A percentile compares a stretch with the other conserved stretches of the same genome.
phyloP scores from a whole-genome alignment of 1,284 basidiomycete species.

The Cronartium quercuum region DNA sequence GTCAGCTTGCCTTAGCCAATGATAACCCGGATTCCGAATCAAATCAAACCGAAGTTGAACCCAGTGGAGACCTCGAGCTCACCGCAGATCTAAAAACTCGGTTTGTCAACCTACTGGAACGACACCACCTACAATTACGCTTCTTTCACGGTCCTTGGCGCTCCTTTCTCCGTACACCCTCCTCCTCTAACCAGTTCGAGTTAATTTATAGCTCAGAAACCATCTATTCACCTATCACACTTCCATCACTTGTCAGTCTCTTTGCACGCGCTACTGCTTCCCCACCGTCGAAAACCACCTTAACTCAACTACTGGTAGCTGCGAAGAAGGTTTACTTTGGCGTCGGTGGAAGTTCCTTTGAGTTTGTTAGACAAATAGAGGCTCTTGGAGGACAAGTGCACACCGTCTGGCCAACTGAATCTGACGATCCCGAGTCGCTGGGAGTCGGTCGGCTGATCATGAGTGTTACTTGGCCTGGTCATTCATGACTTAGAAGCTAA shows the following conservation, averaged over 20 bases:
- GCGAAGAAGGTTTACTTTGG: slow-evolving; percentile 94
- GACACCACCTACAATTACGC: slow-evolving; percentile 58
- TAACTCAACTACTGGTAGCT: slow-evolving; percentile 52
- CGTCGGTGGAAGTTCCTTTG: slow-evolving; percentile 78
- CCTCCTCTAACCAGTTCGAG: slow-evolving; percentile 60
- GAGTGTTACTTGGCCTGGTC: background rate
- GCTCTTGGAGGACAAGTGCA: slow-evolving; percentile 43
- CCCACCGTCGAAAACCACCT: slow-evolving; percentile 25
- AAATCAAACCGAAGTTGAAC: slow-evolving; percentile 26
- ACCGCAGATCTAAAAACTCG: slow-evolving; percentile 51
- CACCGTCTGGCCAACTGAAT: background rate
- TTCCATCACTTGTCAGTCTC: slow-evolving; percentile 61
- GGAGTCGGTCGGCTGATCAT: background rate
- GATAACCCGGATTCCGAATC: slow-evolving; percentile 19
- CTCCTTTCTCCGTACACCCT: slow-evolving; percentile 40
- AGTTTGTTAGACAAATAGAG: slow-evolving; percentile 62
- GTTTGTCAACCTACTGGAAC: background rate
- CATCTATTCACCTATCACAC: slow-evolving; percentile 69
- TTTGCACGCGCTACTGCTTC: slow-evolving; percentile 43
- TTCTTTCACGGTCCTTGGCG: slow-evolving; percentile 81
- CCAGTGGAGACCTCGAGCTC: slow-evolving; percentile 53
- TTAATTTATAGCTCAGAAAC: slow-evolving; percentile 84
- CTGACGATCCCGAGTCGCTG: background rate
- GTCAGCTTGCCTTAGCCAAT: slow-evolving; percentile 42
- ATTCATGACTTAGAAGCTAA: background rate